Evolutionary conservation across 2,329 filamentous ascomycete genomes (phyloP), one percentile per base, ranked within the genome.

Genomic region (Aphanoascus verrucosus): DNA sequence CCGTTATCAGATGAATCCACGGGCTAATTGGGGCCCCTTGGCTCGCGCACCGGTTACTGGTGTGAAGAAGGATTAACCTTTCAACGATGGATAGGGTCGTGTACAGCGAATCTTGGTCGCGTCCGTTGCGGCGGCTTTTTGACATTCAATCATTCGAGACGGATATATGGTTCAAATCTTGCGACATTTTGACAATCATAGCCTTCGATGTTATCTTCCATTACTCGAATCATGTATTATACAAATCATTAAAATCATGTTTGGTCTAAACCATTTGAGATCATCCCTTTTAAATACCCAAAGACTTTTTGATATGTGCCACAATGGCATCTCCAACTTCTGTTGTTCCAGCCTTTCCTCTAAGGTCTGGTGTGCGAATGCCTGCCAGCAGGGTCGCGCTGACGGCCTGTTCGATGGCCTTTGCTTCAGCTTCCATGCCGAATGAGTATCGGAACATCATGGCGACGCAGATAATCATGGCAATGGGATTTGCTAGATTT

Each of bases 371-470:
- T 8, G 89, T 94, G 55, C 83, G 77, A 45, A 89, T 68, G 20
- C 86, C 86, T 46, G 74, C 77, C 64, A 95, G 88, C 55, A 96
- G 80, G 35, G 85, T 84, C 43, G 74, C 79, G 63, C 80, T 80
- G 47, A 94, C 88, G 1, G 89, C 88, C 57, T 82, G 77, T 72
- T 96, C 89, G 57, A 96, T 80, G 47, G 81, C 81, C 56, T 79
- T 77, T 11, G 89, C 85, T 69, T 94, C 83, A 43, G 80, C 74
- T 35, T 85, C 83, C 63, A 91, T 80, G 63, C 82, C 81, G 49
- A 95, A 78, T 6, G 88, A 94, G 75, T 94, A 96, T 62, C 86
- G 84, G 64, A 95, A 80, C 85, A 96, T 88, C 85, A 96, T 90
- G 63, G 88, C 88, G 9, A 94, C 80, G 2, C 88, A 94, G 19